Percentiles rank a stretch among this genome's conserved stretches.
Evolutionary conservation across 768 basidiomycete genomes (phyloP).

Genomic region (Boletus subcaerulescens): DNA sequence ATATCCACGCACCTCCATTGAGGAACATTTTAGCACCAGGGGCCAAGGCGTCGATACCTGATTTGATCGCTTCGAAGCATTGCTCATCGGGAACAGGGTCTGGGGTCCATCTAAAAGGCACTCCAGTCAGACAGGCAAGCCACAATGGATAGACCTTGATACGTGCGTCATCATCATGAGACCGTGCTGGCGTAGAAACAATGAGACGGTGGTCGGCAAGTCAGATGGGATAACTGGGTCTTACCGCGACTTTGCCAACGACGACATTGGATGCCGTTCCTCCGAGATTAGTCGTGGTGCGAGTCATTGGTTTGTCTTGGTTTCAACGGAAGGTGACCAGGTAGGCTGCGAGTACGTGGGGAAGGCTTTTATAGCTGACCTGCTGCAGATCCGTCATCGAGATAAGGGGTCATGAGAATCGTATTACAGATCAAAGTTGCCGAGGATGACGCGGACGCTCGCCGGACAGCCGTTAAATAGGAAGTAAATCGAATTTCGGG

Average conservation of each 20-base stretch:
- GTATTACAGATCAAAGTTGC: too few relatives aligned
- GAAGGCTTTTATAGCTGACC: background rate
- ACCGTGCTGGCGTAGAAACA: conserved; percentile 34
- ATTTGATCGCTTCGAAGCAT: conserved; percentile 62
- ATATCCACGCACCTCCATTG: conserved; percentile 42
- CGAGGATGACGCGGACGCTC: too few relatives aligned
- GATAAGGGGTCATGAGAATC: background rate
- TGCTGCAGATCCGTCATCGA: background rate
- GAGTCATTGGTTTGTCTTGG: conserved; percentile 23
- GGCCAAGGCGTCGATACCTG: conserved; percentile 43
- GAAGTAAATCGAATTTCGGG: too few relatives aligned
- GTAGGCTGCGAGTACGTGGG: background rate
- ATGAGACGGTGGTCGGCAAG: background rate
- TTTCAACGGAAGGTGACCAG: background rate
- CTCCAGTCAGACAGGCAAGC: background rate
- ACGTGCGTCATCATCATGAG: conserved; percentile 55
- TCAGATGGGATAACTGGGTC: background rate
- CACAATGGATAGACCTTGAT: background rate
- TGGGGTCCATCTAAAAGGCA: conserved; percentile 38
- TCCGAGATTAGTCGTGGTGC: conserved; percentile 35
- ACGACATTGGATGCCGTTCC: conserved; percentile 35
- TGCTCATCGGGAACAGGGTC: conserved; percentile 50
- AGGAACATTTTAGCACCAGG: conserved; percentile 46
- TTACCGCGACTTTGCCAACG: conserved; percentile 35
- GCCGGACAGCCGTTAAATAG: too few relatives aligned